phyloP scores from a whole-genome alignment of 192 early-diverging fungal species.

The Allomyces macrogynus region DNA sequence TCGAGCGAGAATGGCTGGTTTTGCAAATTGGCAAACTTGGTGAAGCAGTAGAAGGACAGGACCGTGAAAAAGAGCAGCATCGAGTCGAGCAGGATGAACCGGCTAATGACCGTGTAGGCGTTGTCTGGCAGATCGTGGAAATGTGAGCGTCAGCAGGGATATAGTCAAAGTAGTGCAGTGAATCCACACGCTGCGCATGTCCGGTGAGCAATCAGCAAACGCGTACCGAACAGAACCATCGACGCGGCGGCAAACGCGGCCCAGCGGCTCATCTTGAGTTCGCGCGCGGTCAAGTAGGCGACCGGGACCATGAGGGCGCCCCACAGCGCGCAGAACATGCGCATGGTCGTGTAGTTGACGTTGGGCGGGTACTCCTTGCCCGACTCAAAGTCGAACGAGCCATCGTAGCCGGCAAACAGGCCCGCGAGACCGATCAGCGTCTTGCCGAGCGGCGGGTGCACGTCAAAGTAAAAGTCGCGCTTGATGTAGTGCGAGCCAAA shows the following conservation, averaged over 20 bases:
- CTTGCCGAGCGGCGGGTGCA: conserved; percentile 94
- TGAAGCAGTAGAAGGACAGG: conserved; percentile 38
- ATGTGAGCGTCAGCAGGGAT: background rate
- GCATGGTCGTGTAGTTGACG: conserved; percentile 74
- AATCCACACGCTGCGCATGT: no score
- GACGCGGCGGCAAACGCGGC: conserved; percentile 51
- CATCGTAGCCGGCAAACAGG: conserved; percentile 63
- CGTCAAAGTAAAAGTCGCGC: conserved; percentile 87
- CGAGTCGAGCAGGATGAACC: conserved; percentile 87
- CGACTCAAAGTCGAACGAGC: conserved; percentile 65
- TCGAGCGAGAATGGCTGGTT: conserved; percentile 51
- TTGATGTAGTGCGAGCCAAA: conserved; percentile 91
- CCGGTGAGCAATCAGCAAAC: background rate
- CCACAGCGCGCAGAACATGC: conserved; percentile 69
- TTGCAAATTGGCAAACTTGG: conserved; percentile 55
- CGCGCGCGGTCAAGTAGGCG: conserved; percentile 66
- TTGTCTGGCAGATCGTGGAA: conserved; percentile 22
- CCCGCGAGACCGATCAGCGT: conserved; percentile 81
- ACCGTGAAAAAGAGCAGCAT: conserved; percentile 83
- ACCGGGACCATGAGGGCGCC: conserved; percentile 72
- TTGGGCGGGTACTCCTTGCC: conserved; percentile 53
- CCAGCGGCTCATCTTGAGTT: conserved; percentile 43
- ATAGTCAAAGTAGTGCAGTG: no score
- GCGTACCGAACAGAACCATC: conserved; percentile 56
- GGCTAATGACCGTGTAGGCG: conserved; percentile 53